Conservation (phyloP, 768 basidiomycete species). For the Pleurotus djamor region DNA sequence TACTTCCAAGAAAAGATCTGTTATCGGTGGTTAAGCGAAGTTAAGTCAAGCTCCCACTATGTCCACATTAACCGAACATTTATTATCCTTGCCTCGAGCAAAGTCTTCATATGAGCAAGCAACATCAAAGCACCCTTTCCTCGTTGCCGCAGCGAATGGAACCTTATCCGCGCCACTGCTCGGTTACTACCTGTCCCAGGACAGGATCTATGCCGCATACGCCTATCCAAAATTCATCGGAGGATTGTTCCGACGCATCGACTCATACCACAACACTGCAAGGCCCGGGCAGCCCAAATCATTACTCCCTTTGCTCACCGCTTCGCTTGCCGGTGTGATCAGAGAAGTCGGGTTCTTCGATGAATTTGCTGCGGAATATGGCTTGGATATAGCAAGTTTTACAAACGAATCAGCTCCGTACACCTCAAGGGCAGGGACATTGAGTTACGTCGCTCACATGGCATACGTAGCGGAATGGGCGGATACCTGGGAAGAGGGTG, state of each 20-base stretch:
- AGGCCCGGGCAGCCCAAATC: slow-evolving; percentile 34
- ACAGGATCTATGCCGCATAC: slow-evolving; percentile 70
- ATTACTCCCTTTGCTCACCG: slow-evolving; percentile 29
- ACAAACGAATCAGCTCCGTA: slow-evolving; percentile 60
- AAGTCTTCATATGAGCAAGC: slow-evolving; percentile 42
- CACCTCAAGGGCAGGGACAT: slow-evolving; percentile 57
- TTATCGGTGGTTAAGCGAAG: neutral
- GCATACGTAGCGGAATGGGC: slow-evolving; percentile 43
- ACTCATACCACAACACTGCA: slow-evolving; percentile 39
- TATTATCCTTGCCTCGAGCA: slow-evolving; percentile 13
- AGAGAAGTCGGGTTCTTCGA: slow-evolving; percentile 61
- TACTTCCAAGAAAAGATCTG: neutral
- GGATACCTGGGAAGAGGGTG: slow-evolving; percentile 52
- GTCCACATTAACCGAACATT: neutral
- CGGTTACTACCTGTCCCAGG: slow-evolving; percentile 67
- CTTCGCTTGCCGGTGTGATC: slow-evolving; percentile 54
- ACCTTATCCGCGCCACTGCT: slow-evolving; percentile 46
- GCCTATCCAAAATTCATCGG: slow-evolving; percentile 77
- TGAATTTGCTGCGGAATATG: slow-evolving; percentile 39
- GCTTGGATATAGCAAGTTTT: slow-evolving; percentile 46
- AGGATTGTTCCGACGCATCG: slow-evolving; percentile 58
- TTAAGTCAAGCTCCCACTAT: neutral
- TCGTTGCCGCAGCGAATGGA: slow-evolving; percentile 52
- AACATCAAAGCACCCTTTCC: slow-evolving; percentile 50
- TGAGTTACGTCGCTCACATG: slow-evolving; percentile 75